Evolutionary conservation across 2,329 filamentous ascomycete genomes (phyloP).

Genomic region (Sphaerostilbella broomeana): DNA sequence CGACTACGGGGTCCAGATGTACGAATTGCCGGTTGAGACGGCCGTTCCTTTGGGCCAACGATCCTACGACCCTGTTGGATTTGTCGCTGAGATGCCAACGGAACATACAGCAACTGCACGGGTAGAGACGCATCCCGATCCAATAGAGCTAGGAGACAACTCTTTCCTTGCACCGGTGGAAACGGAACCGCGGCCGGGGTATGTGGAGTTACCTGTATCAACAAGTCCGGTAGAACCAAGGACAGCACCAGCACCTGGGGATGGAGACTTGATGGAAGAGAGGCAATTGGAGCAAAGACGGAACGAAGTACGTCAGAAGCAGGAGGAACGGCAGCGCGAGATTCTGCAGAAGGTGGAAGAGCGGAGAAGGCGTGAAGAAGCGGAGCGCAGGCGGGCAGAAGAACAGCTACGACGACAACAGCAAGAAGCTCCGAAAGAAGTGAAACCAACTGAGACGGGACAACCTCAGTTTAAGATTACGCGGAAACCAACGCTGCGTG

Average conservation of each 20-base stretch:
- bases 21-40: conserved; percentile 26
- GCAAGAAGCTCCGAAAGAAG: not conserved
- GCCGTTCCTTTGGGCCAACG: conserved; percentile 16
- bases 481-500: conserved; percentile 13
- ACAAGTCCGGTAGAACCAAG: conserved; percentile 24
- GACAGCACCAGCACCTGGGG: conserved; percentile 11
- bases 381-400: not conserved
- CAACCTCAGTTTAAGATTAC: conserved; percentile 13
- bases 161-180: conserved; percentile 32
- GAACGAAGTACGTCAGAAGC: conserved; percentile 1
- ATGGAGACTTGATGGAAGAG: conserved; percentile 14
- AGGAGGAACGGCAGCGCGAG: conserved; percentile 3
- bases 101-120: conserved; percentile 34
- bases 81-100: conserved; percentile 43
- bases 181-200: conserved; percentile 20
- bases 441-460: not conserved
- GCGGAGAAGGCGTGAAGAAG: conserved; percentile 2
- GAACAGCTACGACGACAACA: conserved; percentile 4
- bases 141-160: conserved; percentile 39
- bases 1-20: conserved; percentile 15
- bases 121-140: conserved; percentile 37
- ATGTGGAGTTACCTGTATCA: conserved; percentile 35
- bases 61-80: conserved; percentile 35
- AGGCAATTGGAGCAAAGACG: conserved; percentile 10
- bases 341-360: conserved; percentile 5